Conservation (phyloP, 2,329 filamentous ascomycete species). For the Leptographium wingfieldii region DNA sequence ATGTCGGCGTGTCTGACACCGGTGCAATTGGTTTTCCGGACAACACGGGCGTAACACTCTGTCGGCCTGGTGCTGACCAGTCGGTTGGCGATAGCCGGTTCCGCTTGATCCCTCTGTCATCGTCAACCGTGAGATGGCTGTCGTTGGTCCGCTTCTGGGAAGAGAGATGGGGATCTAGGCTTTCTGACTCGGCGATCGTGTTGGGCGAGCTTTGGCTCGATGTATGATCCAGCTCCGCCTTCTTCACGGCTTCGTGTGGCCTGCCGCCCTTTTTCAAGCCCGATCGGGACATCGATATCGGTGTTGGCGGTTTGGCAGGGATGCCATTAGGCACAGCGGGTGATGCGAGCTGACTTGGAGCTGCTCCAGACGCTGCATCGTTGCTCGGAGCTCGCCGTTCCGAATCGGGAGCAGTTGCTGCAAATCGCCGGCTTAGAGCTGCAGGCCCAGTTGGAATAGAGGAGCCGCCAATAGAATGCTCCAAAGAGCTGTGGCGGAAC, state of each 20-base stretch:
- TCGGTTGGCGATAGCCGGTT: slow-evolving; percentile 5
- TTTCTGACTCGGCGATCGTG: neutral
- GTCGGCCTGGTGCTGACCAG: neutral
- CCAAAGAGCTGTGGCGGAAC: neutral
- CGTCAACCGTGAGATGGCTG: neutral
- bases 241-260: neutral
- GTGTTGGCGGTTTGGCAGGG: slow-evolving; percentile 10
- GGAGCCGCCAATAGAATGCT: neutral
- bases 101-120: slow-evolving; percentile 6
- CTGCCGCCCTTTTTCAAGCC: neutral
- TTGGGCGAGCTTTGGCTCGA: neutral
- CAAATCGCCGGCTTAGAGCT: neutral
- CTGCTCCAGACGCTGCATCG: neutral
- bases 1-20: neutral
- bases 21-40: neutral
- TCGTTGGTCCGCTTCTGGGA: slow-evolving; percentile 7
- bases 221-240: neutral
- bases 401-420: neutral
- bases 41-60: neutral
- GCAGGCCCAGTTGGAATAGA: neutral
- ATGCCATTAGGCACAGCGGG: slow-evolving; percentile 2
- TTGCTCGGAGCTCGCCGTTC: neutral
- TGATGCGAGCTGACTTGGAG: neutral
- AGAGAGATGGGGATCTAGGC: neutral
- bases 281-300: slow-evolving; percentile 5